Evolutionary conservation across 441 rosid species (phyloP).

Genomic region (Melastoma candidum): DNA sequence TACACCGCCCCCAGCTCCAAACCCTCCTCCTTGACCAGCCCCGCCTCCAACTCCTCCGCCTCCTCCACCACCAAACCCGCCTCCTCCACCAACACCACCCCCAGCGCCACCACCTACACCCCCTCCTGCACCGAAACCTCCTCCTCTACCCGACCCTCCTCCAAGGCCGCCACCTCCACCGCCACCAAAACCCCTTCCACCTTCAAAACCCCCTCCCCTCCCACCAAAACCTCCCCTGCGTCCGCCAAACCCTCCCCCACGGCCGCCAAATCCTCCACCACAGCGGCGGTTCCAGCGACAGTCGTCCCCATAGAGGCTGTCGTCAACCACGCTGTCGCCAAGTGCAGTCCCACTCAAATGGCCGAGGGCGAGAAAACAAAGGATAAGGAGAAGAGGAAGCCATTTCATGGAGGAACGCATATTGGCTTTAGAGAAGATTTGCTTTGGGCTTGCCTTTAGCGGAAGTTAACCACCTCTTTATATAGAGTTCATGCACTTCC

Average conservation of each 20-base stretch:
- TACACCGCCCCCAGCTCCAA: background rate
- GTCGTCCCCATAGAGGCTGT: constrained; percentile 33
- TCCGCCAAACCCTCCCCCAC: constrained; percentile 24
- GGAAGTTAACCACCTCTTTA: too few relatives aligned
- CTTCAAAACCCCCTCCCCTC: background rate
- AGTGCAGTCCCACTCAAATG: constrained; percentile 28
- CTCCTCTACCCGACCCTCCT: constrained; percentile 19
- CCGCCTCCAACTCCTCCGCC: constrained; percentile 8
- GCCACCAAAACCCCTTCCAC: constrained; percentile 1
- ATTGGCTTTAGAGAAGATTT: background rate
- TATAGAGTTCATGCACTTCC: too few relatives aligned
- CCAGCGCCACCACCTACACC: constrained; percentile 25
- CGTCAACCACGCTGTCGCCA: constrained; percentile 35
- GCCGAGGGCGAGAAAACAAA: constrained; percentile 29
- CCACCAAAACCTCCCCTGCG: constrained; percentile 8
- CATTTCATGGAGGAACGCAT: constrained; percentile 26
- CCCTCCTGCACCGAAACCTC: constrained; percentile 17
- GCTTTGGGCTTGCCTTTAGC: background rate
- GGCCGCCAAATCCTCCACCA: background rate
- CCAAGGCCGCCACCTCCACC: constrained; percentile 19
- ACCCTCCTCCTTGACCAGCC: constrained; percentile 8
- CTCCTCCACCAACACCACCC: constrained; percentile 19
- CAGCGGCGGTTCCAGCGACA: constrained; percentile 13
- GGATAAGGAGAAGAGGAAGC: constrained; percentile 29
- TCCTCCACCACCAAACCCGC: constrained; percentile 7